Percentiles rank a stretch among this genome's conserved stretches.
Conservation (phyloP, 441 rosid species). For the Adansonia grandidieri region DNA sequence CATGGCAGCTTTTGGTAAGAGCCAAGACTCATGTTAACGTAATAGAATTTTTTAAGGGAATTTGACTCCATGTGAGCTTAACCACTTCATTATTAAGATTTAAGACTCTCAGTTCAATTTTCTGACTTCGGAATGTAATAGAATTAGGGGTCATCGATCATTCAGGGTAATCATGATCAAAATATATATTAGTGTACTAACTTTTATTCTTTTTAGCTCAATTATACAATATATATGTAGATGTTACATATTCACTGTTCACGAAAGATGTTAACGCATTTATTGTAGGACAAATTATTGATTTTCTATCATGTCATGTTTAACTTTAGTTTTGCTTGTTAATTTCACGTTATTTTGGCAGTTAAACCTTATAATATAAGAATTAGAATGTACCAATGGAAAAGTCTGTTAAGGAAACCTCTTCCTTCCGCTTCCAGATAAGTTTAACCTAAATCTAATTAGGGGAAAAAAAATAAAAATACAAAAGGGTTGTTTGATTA, state of each 20-base stretch:
- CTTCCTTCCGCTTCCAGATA: background rate
- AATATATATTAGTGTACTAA: background rate
- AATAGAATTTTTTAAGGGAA: background rate
- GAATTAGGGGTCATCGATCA: background rate
- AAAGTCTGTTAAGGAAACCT: background rate
- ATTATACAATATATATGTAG: background rate
- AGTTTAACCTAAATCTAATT: background rate
- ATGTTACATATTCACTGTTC: background rate
- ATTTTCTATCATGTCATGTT: background rate
- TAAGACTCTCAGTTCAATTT: background rate
- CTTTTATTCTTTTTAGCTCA: background rate
- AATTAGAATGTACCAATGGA: background rate
- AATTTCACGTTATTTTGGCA: too few species aligned
- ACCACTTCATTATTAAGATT: background rate
- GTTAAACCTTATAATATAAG: background rate
- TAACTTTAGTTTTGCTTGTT: background rate
- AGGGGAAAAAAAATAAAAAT: too few species aligned
- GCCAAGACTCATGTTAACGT: background rate
- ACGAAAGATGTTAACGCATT: background rate
- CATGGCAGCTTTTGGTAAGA: slow-evolving; percentile 60
- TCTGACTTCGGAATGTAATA: background rate
- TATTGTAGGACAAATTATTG: background rate
- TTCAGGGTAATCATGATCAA: background rate
- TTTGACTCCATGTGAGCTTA: background rate
- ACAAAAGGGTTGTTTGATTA: background rate